These are phyloP conservation scores for Beta lomatogona DNA, from an alignment of 179 eudicot species.

Conservation along the genomic window DNA sequence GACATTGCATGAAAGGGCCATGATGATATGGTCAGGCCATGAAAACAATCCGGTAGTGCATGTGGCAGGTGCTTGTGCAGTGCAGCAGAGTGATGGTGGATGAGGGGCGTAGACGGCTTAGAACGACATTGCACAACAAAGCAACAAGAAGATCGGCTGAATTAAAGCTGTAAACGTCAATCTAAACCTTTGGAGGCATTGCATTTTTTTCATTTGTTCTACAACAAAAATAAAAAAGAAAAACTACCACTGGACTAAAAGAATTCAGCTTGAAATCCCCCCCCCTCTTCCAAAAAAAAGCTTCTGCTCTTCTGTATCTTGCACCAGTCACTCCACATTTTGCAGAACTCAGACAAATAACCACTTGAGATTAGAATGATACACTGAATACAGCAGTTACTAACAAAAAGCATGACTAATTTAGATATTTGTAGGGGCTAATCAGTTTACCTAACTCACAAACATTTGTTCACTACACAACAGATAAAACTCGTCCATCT, in stretches of 20 bases:
- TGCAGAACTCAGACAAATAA: not conserved
- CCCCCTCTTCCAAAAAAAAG: not conserved
- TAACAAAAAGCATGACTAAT: not conserved
- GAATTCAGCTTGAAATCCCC: not conserved
- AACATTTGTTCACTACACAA: conserved; percentile 18
- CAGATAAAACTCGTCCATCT: conserved; percentile 31
- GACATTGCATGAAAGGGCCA: too few species aligned
- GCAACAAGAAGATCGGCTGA: not conserved
- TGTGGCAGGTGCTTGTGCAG: too few species aligned
- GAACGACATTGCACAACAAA: not conserved
- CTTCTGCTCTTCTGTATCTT: not conserved
- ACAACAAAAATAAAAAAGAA: not conserved
- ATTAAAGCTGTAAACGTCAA: not conserved
- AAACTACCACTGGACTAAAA: not conserved
- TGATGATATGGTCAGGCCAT: too few species aligned
- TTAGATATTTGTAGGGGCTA: not conserved
- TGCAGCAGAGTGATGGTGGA: too few species aligned
- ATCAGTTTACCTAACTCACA: not conserved
- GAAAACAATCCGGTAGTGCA: too few species aligned
- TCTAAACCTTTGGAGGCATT: not conserved
- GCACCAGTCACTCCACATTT: not conserved
- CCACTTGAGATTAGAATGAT: not conserved
- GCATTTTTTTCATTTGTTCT: not conserved
- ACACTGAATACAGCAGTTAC: not conserved
- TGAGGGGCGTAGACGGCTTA: too few species aligned